Percentiles rank a stretch among this genome's conserved stretches.
Conservation (phyloP, 2,329 filamentous ascomycete genomes). For the Alternaria metachromatica region DNA sequence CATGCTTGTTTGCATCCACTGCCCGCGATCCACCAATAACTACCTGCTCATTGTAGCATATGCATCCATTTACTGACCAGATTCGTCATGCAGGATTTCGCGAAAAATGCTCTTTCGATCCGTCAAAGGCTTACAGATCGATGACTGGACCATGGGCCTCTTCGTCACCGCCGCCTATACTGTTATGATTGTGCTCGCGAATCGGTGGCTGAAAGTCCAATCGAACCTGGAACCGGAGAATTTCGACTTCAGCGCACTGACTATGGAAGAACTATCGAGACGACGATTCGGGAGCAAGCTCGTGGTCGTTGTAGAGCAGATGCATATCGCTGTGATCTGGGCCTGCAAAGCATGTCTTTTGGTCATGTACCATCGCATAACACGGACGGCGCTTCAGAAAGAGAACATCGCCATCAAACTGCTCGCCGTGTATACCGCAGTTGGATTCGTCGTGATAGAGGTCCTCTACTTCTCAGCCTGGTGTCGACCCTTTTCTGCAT, state of each 20-base stretch:
- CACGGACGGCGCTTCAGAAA: slow-evolving; percentile 39
- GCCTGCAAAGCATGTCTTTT: slow-evolving; percentile 61
- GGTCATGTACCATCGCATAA: slow-evolving; percentile 61
- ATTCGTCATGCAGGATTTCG: slow-evolving; percentile 46
- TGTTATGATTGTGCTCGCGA: slow-evolving; percentile 57
- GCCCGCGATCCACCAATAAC: not conserved
- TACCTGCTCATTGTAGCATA: not conserved
- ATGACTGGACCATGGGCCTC: slow-evolving; percentile 64
- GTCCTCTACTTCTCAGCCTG: slow-evolving; percentile 60
- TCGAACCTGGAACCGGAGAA: slow-evolving; percentile 55
- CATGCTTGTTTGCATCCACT: not conserved
- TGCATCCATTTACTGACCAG: slow-evolving; percentile 2
- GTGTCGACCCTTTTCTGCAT: slow-evolving; percentile 61
- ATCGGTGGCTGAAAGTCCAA: slow-evolving; percentile 49
- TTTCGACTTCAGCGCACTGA: slow-evolving; percentile 54
- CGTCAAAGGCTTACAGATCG: slow-evolving; percentile 58
- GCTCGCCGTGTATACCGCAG: slow-evolving; percentile 54
- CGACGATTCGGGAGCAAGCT: slow-evolving; percentile 53
- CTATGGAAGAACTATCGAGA: slow-evolving; percentile 43
- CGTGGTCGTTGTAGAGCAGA: slow-evolving; percentile 61
- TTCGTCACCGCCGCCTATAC: slow-evolving; percentile 59
- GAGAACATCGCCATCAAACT: slow-evolving; percentile 50
- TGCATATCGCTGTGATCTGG: slow-evolving; percentile 60
- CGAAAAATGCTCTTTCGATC: slow-evolving; percentile 56
- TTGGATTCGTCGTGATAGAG: slow-evolving; percentile 58